Percentiles rank a stretch among this genome's conserved stretches.
These are phyloP conservation scores for Yamadazyma sp. DNA, from an alignment of 805 yeast genomes.

Conservation along the genomic window DNA sequence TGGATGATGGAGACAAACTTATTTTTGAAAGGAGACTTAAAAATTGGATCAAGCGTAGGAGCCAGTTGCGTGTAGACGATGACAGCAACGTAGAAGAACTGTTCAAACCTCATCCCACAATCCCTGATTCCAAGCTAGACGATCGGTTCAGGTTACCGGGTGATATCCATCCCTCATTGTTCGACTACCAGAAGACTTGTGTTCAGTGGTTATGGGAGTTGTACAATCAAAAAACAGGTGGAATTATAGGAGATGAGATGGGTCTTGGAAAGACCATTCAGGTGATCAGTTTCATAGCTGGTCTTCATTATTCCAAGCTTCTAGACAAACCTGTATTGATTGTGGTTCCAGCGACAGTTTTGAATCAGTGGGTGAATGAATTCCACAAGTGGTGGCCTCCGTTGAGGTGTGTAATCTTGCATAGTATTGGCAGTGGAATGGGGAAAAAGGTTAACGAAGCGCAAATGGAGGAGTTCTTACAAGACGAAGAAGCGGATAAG, in stretches of 20 bases:
- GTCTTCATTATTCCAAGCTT: conserved; percentile 77
- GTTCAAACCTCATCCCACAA: conserved; percentile 72
- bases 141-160: conserved; percentile 79
- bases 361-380: conserved; percentile 97
- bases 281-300: conserved; percentile 86
- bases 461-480: conserved; percentile 50
- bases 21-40: not conserved
- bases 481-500: conserved; percentile 40
- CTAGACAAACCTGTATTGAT: conserved; percentile 76
- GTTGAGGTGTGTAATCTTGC: conserved; percentile 77
- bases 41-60: conserved; percentile 14
- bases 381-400: conserved; percentile 99
- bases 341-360: conserved; percentile 95
- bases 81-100: conserved; percentile 51
- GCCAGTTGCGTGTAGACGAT: conserved; percentile 8
- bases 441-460: conserved; percentile 39
- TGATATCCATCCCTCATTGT: conserved; percentile 80
- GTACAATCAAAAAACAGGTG: conserved; percentile 87
- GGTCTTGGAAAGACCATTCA: conserved; percentile 96
- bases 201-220: conserved; percentile 98
- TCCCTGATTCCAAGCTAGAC: conserved; percentile 73
- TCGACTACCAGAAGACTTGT: conserved; percentile 93
- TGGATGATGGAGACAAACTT: conserved; percentile 13
- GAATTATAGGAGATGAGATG: conserved; percentile 97
- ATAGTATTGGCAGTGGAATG: conserved; percentile 93